Evolutionary conservation across 306 rosid species (phyloP), one percentile per base, ranked within the genome.

Genomic region (Prosopis cineraria): DNA sequence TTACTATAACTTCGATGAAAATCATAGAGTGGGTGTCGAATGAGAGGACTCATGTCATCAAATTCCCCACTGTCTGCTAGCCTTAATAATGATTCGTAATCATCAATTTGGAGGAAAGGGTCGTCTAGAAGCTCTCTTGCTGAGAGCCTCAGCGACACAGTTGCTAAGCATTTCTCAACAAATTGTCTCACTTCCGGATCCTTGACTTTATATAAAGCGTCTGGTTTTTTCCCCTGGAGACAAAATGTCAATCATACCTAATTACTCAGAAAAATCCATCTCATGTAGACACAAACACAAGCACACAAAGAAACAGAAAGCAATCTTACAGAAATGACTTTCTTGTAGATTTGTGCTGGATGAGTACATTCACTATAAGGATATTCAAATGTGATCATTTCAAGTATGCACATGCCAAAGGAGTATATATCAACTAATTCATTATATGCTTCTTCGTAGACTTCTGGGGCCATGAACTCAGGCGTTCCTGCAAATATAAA

Each of bases 401-500:
- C 98, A 83, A 94, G 88, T 76, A 94, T 34, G 75, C 98, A 94
- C 98, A 94, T 94, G 67, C 98, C 98, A 80, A 94, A 94, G 66
- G 98, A 92, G 84, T 94, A 94, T 72, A 94, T 90, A 85, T 94
- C 98, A 74, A 94, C 97, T 70, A 94, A 83, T 87, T 94, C 98
- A 79, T 94, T 89, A 66, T 94, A 94, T 17, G 89, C 93, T 85
- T 92, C 98, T 85, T 90, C 89, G 74, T 94, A 94, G 14, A 94
- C 97, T 79, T 94, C 98, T 5, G 98, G 98, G 80, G 98, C 98
- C 98, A 94, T 94, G 88, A 94, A 94, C 73, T 94, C 98, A 0
- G 98, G 98, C 0, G 98, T 94, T 86, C 98, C 98, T 92, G 86
- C 55, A 3, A 72, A 78, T 76, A 41, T 55, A 31, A 39, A 55